Percentiles rank a stretch among this genome's conserved stretches.
Evolutionary conservation across 2,329 filamentous ascomycete species (phyloP).

Genomic region (Colletotrichum euphorbiae): DNA sequence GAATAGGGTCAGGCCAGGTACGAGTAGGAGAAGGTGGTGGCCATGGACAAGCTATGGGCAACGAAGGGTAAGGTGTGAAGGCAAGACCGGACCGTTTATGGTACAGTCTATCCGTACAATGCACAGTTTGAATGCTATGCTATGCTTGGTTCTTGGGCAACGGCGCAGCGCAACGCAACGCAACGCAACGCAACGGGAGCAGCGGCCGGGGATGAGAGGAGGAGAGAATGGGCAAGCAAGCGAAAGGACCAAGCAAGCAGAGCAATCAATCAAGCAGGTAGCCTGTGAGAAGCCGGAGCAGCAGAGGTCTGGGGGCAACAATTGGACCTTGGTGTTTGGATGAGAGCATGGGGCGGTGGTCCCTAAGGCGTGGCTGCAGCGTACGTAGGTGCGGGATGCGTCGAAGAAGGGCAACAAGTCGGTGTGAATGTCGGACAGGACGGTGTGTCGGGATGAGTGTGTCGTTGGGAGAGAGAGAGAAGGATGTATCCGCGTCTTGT

Average conservation of each 20-base stretch:
- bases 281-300: conserved; percentile 37
- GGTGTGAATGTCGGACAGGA: conserved; percentile 38
- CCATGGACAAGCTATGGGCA: conserved; percentile 52
- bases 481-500: not conserved
- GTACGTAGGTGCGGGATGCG: conserved; percentile 11
- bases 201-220: conserved; percentile 29
- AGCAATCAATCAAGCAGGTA: conserved; percentile 26
- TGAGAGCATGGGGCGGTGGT: conserved; percentile 36
- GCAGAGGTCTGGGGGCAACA: conserved; percentile 17
- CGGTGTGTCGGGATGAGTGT: conserved; percentile 19
- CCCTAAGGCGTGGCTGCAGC: conserved; percentile 18
- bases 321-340: conserved; percentile 36
- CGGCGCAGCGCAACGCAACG: conserved; percentile 30
- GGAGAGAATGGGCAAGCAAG: conserved; percentile 12
- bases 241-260: conserved; percentile 16
- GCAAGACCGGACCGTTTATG: conserved; percentile 22
- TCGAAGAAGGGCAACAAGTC: conserved; percentile 23
- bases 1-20: conserved; percentile 42
- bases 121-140: conserved; percentile 22
- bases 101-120: conserved; percentile 19
- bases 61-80: conserved; percentile 36
- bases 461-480: conserved; percentile 10
- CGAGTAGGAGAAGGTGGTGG: conserved; percentile 40
- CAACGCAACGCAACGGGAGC: conserved; percentile 13
- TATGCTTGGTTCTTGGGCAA: conserved; percentile 24